Base-by-base conservation (phyloP, 2,329 filamentous ascomycete species). In the Trichoderma harzianum region DNA sequence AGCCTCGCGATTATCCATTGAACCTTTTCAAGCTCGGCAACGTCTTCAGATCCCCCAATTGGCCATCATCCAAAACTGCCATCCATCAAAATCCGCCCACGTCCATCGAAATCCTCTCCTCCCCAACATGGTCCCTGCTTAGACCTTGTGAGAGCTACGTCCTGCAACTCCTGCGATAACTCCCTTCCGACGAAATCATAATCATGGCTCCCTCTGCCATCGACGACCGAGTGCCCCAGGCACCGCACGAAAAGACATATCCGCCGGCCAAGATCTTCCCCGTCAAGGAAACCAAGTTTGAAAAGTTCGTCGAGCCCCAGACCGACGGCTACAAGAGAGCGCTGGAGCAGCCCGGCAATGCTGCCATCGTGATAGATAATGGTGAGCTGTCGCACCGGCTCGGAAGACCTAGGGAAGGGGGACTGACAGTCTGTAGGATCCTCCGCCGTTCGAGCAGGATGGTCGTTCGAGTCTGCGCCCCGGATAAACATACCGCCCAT, bases 291-390 rank as follows among this genome's bases (percentile, higher is more conserved):
- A 86, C 85, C 72, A 86, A 84, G 74, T 91, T 91, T 77, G 88
- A 90, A 73, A 86, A 86, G 73, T 86, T 82, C 70, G 82, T 87
- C 47, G 81, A 85, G 34, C 82, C 86, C 2, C 84, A 88, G 76
- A 83, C 86, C 10, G 91, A 95, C 77, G 93, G 92, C 62, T 94
- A 92, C 78, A 86, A 89, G 77, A 86, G 88, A 76, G 95, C 93
- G 73, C 86, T 88, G 65, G 83, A 88, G 71, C 83, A 87, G 24
- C 81, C 86, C 18, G 86, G 84, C 72, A 83, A 85, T 60, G 92
- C 91, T 66, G 93, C 94, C 65, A 98, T 99, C 78, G 93, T 99
- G 74, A 98, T 99, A 79, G 96, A 99, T 84, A 98, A 98, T 92
- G 96, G 95, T 97, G 84, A 73, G 82, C 60, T 18, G 24, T 24